phyloP scores from a whole-genome alignment of 2,329 filamentous ascomycete genomes.

The Basipetospora chlamydospora region DNA sequence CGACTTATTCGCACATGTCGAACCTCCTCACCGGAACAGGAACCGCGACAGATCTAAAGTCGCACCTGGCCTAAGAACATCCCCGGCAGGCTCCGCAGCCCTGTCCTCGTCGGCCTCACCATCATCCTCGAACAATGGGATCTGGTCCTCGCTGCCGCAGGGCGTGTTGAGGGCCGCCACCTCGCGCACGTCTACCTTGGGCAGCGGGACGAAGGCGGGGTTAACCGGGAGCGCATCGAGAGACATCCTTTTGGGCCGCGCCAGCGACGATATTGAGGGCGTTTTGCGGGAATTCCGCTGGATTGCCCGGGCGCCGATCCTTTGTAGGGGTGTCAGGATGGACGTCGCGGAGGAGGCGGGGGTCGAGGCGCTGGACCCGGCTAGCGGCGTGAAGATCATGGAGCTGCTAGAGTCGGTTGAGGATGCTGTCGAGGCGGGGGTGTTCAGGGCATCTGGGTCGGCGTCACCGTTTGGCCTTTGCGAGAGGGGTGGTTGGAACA shows the following conservation, averaged over 20 bases:
- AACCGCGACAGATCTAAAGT: conserved; percentile 32
- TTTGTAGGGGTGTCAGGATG: conserved; percentile 35
- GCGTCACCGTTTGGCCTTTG: background rate
- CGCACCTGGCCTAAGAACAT: background rate
- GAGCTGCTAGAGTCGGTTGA: conserved; percentile 19
- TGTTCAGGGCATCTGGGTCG: background rate
- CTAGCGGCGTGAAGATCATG: conserved; percentile 17
- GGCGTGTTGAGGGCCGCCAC: conserved; percentile 35
- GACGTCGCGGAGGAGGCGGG: conserved; percentile 28
- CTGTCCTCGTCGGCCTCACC: conserved; percentile 4
- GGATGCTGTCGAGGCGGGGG: conserved; percentile 9
- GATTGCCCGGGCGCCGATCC: conserved; percentile 33
- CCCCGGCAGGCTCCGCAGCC: background rate
- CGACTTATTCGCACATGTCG: no score
- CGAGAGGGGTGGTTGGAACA: conserved; percentile 1
- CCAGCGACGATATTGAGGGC: background rate
- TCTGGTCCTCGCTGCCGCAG: conserved; percentile 41
- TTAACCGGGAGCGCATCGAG: conserved; percentile 20
- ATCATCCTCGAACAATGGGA: conserved; percentile 16
- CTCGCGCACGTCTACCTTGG: conserved; percentile 37
- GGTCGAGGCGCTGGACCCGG: conserved; percentile 13
- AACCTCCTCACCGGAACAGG: conserved; percentile 18
- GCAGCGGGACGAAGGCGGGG: conserved; percentile 39
- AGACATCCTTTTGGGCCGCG: conserved; percentile 1
- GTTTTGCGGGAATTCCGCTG: conserved; percentile 14